A percentile compares a stretch with the other conserved stretches of the same genome.
Evolutionary conservation across 345 rosid species (phyloP).

Genomic region (Combretum micranthum): DNA sequence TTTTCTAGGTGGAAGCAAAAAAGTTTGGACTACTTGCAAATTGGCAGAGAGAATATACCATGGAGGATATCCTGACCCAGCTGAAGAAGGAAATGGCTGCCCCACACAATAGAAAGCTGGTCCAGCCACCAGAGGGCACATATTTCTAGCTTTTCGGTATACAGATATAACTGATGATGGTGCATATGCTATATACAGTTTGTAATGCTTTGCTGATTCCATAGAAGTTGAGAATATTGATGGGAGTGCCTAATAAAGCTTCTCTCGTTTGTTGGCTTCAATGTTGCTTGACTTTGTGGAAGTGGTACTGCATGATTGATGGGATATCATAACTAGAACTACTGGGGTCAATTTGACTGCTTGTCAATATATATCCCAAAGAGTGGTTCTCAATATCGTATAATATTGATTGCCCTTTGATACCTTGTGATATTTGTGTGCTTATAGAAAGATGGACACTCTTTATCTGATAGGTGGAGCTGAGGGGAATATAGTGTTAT

Average conservation of each 20-base stretch:
- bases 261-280: slow-evolving; percentile 27
- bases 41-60: slow-evolving; percentile 72
- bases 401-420: no score
- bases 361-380: no score
- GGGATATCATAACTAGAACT: no score
- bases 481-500: no score
- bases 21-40: slow-evolving; percentile 64
- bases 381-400: no score
- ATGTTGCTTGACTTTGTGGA: slow-evolving; percentile 6
- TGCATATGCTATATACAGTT: slow-evolving; percentile 32
- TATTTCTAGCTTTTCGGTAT: slow-evolving; percentile 47
- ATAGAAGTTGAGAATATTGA: slow-evolving; percentile 31
- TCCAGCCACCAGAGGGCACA: slow-evolving; percentile 81
- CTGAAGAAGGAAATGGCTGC: slow-evolving; percentile 79
- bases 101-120: slow-evolving; percentile 69
- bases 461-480: no score
- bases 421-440: no score
- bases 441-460: no score
- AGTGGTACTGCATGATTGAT: no score
- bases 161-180: slow-evolving; percentile 6
- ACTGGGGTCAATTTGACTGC: no score
- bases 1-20: slow-evolving; percentile 58
- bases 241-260: slow-evolving; percentile 29
- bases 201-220: slow-evolving; percentile 31
- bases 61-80: slow-evolving; percentile 70